Evolutionary conservation across 148 eudicot genomes (phyloP).

Genomic region (Dianthus caryophyllus): DNA sequence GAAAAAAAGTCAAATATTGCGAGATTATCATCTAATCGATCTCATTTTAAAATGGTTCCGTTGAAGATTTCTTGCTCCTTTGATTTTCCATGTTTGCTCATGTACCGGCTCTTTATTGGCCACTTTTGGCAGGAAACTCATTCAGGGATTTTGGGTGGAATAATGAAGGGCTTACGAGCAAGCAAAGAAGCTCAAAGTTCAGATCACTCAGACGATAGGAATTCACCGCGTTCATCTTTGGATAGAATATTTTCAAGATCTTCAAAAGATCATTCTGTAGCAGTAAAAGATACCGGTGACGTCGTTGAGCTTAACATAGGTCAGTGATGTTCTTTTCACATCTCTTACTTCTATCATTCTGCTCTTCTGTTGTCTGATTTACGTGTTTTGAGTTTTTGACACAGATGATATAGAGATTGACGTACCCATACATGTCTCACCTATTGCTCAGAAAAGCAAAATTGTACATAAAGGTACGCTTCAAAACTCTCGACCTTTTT

Average conservation of each 20-base stretch:
- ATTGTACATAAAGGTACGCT: conserved; percentile 47
- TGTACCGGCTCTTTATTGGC: conserved; percentile 5
- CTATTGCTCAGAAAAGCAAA: conserved; percentile 32
- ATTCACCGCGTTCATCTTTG: conserved; percentile 36
- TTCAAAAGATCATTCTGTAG: conserved; percentile 34
- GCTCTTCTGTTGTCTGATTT: conserved; percentile 10
- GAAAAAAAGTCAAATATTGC: too few species aligned
- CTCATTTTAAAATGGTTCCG: too few species aligned
- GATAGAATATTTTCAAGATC: conserved; percentile 58
- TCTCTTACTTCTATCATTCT: conserved; percentile 6
- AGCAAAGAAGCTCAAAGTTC: conserved; percentile 36
- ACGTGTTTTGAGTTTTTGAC: conserved; percentile 25
- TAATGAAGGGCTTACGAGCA: conserved; percentile 61
- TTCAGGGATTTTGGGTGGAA: conserved; percentile 56
- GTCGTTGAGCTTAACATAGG: conserved; percentile 63
- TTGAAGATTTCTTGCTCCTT: too few species aligned
- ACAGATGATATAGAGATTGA: conserved; percentile 84
- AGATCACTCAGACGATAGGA: conserved; percentile 32
- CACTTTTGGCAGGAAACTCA: conserved; percentile 34
- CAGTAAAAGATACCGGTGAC: conserved; percentile 28
- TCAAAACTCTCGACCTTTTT: neutral
- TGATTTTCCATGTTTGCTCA: conserved; percentile 17
- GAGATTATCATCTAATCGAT: too few species aligned
- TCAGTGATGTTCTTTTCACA: conserved; percentile 20
- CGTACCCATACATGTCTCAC: conserved; percentile 47